A percentile compares a stretch with the other conserved stretches of the same genome.
These are phyloP conservation scores for Polymyxa betae DNA, from an alignment of 208 protist species.

Conservation along the genomic window DNA sequence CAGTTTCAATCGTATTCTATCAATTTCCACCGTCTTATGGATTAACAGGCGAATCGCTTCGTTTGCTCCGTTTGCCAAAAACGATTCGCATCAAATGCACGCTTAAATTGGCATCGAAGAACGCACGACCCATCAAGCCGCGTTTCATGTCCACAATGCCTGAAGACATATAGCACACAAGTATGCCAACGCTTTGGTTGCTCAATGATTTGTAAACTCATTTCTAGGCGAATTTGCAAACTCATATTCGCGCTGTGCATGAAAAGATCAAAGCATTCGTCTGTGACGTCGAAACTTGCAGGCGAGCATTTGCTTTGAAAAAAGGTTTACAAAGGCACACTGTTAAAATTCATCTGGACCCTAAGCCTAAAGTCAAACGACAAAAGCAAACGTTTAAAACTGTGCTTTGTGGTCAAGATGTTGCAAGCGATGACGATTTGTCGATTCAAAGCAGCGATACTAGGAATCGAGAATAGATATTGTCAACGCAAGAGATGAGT, in stretches of 20 bases:
- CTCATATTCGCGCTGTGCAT: not conserved
- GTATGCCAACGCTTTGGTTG: not conserved
- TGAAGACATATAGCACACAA: not conserved
- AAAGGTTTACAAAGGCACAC: not conserved
- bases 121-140: not conserved
- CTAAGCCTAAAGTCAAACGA: not conserved
- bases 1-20: too few species aligned
- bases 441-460: too few species aligned
- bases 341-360: not conserved
- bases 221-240: not conserved
- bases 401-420: not conserved
- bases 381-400: not conserved
- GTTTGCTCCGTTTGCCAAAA: not conserved
- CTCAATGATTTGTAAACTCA: not conserved
- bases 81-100: not conserved
- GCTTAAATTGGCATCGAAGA: not conserved
- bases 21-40: too few species aligned
- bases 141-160: conserved; percentile 5
- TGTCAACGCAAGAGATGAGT: too few species aligned
- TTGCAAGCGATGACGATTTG: too few species aligned
- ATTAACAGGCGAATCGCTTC: conserved; percentile 8
- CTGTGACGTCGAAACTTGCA: not conserved
- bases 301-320: not conserved
- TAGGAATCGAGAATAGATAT: too few species aligned
- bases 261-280: conserved; percentile 36